Conservation (phyloP, 176 grass and related monocot species). For the Hordeum marinum region DNA sequence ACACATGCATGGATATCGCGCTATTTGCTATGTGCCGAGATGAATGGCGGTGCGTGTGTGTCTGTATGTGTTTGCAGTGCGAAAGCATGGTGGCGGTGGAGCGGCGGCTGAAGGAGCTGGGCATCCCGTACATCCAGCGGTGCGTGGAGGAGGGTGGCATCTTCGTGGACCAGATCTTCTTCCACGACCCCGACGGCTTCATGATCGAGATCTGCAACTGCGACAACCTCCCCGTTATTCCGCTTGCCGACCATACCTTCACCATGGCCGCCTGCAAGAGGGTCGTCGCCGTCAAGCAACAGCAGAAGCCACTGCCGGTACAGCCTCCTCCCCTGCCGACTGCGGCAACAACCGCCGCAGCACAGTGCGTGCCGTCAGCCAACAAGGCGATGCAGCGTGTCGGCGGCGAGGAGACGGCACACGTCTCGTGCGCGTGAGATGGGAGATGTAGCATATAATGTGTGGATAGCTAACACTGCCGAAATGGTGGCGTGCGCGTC, state of each 20-base stretch:
- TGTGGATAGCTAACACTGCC: neutral
- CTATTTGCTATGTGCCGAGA: neutral
- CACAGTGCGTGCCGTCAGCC: constrained; percentile 19
- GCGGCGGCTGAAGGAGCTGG: neutral
- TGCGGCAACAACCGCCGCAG: neutral
- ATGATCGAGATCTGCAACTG: constrained; percentile 99
- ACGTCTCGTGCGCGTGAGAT: constrained; percentile 54
- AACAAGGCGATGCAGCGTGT: constrained; percentile 34
- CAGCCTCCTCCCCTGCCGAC: neutral
- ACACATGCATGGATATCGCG: no score
- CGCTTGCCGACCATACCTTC: constrained; percentile 18
- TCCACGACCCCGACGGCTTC: constrained; percentile 17
- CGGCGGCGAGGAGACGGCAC: constrained; percentile 32
- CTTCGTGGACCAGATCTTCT: constrained; percentile 13
- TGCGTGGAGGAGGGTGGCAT: constrained; percentile 11
- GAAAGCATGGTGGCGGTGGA: constrained; percentile 10
- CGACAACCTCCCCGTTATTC: constrained; percentile 71
- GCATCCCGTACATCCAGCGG: neutral
- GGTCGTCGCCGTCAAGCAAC: constrained; percentile 10
- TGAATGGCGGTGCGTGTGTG: neutral
- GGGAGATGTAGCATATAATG: neutral
- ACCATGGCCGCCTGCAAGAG: constrained; percentile 47
- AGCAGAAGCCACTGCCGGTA: constrained; percentile 18
- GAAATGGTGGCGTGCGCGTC: neutral
- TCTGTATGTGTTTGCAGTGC: neutral